Evolutionary conservation across 495 filamentous ascomycete species (phyloP).

Genomic region (Tuber indicum): DNA sequence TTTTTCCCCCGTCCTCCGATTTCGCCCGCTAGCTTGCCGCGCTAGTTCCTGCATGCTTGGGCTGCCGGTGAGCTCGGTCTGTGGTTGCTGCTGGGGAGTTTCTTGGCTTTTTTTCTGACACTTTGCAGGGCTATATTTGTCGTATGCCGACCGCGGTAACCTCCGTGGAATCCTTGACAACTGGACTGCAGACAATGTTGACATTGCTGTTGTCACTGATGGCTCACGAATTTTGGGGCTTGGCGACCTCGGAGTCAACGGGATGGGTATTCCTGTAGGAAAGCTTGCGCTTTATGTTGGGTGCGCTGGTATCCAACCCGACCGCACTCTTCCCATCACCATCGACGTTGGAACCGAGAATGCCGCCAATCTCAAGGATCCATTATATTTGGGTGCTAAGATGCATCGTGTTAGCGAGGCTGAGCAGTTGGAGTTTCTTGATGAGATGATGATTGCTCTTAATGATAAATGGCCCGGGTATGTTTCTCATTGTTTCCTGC

Average conservation of each 20-base stretch:
- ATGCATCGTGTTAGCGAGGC: slow-evolving; percentile 70
- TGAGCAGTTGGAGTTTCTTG: slow-evolving; percentile 87
- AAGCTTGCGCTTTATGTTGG: slow-evolving; percentile 90
- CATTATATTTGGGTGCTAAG: slow-evolving; percentile 86
- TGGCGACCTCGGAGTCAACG: slow-evolving; percentile 92
- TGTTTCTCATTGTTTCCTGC: slow-evolving; percentile 33
- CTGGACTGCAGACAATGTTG: slow-evolving; percentile 67
- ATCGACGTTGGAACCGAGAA: slow-evolving; percentile 90
- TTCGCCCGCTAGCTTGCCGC: slow-evolving; percentile 9
- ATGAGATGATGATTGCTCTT: slow-evolving; percentile 91
- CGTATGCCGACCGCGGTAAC: slow-evolving; percentile 67
- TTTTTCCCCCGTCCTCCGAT: slow-evolving; percentile 1
- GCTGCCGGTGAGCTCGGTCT: background rate
- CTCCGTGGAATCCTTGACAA: slow-evolving; percentile 65
- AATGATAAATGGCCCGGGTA: slow-evolving; percentile 74
- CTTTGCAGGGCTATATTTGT: slow-evolving; percentile 61
- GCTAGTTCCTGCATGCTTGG: slow-evolving; percentile 1
- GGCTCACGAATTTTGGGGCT: slow-evolving; percentile 93
- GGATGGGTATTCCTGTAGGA: slow-evolving; percentile 95
- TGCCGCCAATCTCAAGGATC: slow-evolving; percentile 78
- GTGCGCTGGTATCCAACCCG: slow-evolving; percentile 93
- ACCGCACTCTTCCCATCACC: slow-evolving; percentile 83
- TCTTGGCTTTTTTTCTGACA: background rate
- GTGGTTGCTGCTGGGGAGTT: background rate
- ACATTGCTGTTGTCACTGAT: slow-evolving; percentile 96